Percentiles rank a stretch among this genome's conserved stretches.
These are phyloP conservation scores for Candida krabiensis DNA, from an alignment of 805 yeast species.

Conservation along the genomic window DNA sequence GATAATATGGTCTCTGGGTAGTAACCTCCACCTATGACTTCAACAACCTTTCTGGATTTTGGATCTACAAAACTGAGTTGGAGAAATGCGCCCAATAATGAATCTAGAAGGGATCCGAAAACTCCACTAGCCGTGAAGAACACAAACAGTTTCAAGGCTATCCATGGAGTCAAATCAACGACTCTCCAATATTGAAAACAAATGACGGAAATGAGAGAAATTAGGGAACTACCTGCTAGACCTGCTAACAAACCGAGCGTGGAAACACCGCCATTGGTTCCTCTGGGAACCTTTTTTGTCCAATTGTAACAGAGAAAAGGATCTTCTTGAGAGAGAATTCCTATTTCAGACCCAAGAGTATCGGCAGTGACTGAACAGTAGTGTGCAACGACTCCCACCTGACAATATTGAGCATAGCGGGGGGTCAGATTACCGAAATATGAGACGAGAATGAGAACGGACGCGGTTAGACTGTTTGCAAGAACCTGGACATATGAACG, in stretches of 20 bases:
- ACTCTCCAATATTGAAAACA: background rate
- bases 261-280: slow-evolving; percentile 16
- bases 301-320: slow-evolving; percentile 10
- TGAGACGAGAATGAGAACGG: slow-evolving; percentile 1
- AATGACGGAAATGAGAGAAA: slow-evolving; percentile 5
- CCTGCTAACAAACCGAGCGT: slow-evolving; percentile 12
- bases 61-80: slow-evolving; percentile 9
- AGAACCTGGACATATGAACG: slow-evolving; percentile 12
- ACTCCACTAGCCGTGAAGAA: slow-evolving; percentile 12
- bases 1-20: background rate
- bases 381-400: slow-evolving; percentile 7
- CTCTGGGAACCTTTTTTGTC: slow-evolving; percentile 11
- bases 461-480: slow-evolving; percentile 9
- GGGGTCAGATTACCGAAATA: background rate
- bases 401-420: background rate
- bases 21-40: slow-evolving; percentile 13
- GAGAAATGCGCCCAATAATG: slow-evolving; percentile 11
- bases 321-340: slow-evolving; percentile 8
- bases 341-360: slow-evolving; percentile 14
- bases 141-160: slow-evolving; percentile 1
- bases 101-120: slow-evolving; percentile 14
- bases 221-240: slow-evolving; percentile 7
- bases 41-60: slow-evolving; percentile 4
- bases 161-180: background rate
- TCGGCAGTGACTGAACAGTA: slow-evolving; percentile 17